phyloP scores from a whole-genome alignment of 768 basidiomycete genomes.

The Macrolepiota albuminosa region DNA sequence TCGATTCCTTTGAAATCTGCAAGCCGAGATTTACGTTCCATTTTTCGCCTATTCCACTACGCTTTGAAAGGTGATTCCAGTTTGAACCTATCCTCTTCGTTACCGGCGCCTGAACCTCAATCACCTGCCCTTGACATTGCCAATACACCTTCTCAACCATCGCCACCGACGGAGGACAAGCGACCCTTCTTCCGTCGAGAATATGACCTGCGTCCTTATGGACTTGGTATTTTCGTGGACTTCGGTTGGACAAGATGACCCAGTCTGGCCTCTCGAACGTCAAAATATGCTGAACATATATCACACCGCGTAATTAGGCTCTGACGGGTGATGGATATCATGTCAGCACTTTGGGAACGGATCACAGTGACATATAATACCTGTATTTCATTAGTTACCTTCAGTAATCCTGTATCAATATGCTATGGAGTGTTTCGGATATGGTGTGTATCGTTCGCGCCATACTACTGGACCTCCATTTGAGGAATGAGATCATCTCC shows the following conservation, averaged over 20 bases:
- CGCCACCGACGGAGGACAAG: slow-evolving; percentile 11
- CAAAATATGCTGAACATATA: neutral
- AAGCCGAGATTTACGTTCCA: slow-evolving; percentile 13
- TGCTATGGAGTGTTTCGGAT: neutral
- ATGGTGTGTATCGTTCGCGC: neutral
- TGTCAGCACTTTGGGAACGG: slow-evolving; percentile 8
- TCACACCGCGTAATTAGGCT: neutral
- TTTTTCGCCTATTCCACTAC: slow-evolving; percentile 14
- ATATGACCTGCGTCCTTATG: slow-evolving; percentile 70
- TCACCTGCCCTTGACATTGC: slow-evolving; percentile 8
- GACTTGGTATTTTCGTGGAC: slow-evolving; percentile 69
- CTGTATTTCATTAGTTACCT: slow-evolving; percentile 13
- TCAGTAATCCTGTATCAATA: slow-evolving; percentile 14
- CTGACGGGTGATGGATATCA: neutral
- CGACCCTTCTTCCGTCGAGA: slow-evolving; percentile 39
- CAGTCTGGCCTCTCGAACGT: neutral
- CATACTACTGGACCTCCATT: neutral
- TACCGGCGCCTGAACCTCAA: slow-evolving; percentile 5
- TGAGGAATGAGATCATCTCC: neutral
- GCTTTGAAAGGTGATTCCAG: slow-evolving; percentile 4
- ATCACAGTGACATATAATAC: slow-evolving; percentile 15
- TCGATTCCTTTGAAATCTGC: slow-evolving; percentile 2
- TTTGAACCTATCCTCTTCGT: neutral
- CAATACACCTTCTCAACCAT: slow-evolving; percentile 8
- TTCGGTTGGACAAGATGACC: slow-evolving; percentile 55